A percentile compares a stretch with the other conserved stretches of the same genome.
Evolutionary conservation across 2,329 filamentous ascomycete species (phyloP).

Genomic region (Phialocephala sp.): DNA sequence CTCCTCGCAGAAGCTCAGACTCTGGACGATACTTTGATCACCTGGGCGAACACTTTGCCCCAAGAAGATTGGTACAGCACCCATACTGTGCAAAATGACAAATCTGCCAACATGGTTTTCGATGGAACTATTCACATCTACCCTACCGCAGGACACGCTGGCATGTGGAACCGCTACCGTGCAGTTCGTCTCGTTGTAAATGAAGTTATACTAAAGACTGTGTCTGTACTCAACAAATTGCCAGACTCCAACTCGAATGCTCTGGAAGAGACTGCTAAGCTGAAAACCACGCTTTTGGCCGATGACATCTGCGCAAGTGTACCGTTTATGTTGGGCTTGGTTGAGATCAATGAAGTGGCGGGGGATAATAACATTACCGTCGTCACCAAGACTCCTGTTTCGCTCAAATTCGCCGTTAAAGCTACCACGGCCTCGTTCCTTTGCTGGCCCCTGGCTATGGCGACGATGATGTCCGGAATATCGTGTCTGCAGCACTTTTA

Average conservation of each 20-base stretch:
- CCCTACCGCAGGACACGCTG: constrained; percentile 20
- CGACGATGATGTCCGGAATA: constrained; percentile 16
- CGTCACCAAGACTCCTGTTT: constrained; percentile 1
- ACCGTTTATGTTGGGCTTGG: constrained; percentile 16
- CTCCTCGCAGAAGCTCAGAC: constrained; percentile 14
- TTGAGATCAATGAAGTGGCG: constrained; percentile 2
- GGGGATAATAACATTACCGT: constrained; percentile 9
- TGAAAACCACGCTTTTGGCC: constrained; percentile 13
- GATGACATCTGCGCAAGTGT: constrained; percentile 27
- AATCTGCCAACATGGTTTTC: constrained; percentile 2
- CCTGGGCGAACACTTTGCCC: constrained; percentile 20
- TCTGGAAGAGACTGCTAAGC: constrained; percentile 4
- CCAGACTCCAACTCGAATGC: background rate
- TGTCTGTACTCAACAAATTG: background rate
- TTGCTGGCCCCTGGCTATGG: constrained; percentile 25
- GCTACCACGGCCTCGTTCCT: constrained; percentile 19
- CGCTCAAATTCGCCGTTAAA: constrained; percentile 9
- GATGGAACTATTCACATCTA: constrained; percentile 19
- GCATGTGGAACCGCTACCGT: constrained; percentile 28
- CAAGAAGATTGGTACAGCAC: constrained; percentile 16
- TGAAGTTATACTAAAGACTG: constrained; percentile 18
- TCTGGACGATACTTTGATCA: constrained; percentile 15
- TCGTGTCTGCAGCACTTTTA: constrained; percentile 13
- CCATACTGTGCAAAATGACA: background rate
- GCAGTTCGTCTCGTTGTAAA: constrained; percentile 21